These are phyloP conservation scores for Triadica sebifera DNA, from an alignment of 345 rosid genomes.

Conservation along the genomic window DNA sequence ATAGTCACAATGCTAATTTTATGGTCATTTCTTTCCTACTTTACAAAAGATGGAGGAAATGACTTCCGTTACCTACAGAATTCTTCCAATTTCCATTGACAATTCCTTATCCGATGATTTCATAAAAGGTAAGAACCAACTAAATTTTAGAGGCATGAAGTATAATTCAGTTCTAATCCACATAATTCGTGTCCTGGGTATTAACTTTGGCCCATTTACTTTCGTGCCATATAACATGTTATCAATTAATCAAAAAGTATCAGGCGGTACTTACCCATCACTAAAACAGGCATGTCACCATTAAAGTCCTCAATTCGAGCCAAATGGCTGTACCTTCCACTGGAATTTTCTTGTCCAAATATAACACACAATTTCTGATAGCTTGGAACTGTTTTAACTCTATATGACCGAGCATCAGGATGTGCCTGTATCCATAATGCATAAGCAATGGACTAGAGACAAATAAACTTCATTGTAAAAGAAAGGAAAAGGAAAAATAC, in stretches of 20 bases:
- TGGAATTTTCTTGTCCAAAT: conserved; percentile 59
- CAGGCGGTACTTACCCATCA: conserved; percentile 47
- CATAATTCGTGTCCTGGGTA: neutral
- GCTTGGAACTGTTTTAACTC: conserved; percentile 75
- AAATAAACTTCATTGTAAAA: conserved; percentile 6
- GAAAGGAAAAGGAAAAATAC: conserved; percentile 16
- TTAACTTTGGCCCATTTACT: neutral
- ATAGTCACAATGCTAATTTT: neutral
- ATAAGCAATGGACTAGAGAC: conserved; percentile 26
- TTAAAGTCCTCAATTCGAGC: conserved; percentile 44
- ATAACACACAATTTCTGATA: conserved; percentile 65
- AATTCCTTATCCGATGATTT: neutral
- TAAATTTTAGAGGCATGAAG: neutral
- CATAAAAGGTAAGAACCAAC: neutral
- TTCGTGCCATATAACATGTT: neutral
- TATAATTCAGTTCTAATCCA: neutral
- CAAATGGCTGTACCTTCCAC: conserved; percentile 68
- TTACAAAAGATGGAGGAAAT: neutral
- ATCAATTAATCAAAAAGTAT: conserved; percentile 12
- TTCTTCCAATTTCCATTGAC: neutral
- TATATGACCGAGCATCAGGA: conserved; percentile 80
- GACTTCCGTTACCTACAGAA: neutral
- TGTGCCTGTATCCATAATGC: conserved; percentile 49
- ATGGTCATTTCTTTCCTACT: neutral
- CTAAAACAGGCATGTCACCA: conserved; percentile 33